A percentile compares a stretch with the other conserved stretches of the same genome.
These are phyloP conservation scores for Psilocybe cubensis DNA, from an alignment of 768 basidiomycete species.

Conservation along the genomic window DNA sequence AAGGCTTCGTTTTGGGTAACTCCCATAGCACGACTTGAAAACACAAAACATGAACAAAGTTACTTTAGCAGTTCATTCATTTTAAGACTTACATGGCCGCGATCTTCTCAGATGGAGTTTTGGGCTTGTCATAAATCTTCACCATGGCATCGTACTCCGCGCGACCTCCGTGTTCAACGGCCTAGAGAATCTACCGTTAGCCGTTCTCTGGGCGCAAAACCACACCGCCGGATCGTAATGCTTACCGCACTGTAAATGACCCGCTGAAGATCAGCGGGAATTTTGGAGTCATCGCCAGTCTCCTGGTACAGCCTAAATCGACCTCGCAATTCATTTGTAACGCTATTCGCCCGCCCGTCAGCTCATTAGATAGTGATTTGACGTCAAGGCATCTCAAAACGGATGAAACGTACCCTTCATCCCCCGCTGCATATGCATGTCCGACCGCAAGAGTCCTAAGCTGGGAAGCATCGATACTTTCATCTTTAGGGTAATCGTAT, in stretches of 20 bases:
- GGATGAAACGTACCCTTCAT: slow-evolving; percentile 27
- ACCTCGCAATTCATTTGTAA: slow-evolving; percentile 69
- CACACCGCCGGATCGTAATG: slow-evolving; percentile 31
- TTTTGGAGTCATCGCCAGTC: slow-evolving; percentile 73
- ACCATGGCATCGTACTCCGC: slow-evolving; percentile 77
- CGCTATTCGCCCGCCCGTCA: slow-evolving; percentile 50
- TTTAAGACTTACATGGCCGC: slow-evolving; percentile 63
- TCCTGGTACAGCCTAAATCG: slow-evolving; percentile 75
- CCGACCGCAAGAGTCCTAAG: slow-evolving; percentile 77
- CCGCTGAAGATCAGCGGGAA: slow-evolving; percentile 79
- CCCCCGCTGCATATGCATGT: slow-evolving; percentile 40
- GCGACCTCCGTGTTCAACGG: slow-evolving; percentile 73
- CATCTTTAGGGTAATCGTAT: slow-evolving; percentile 68
- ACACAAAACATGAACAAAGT: slow-evolving; percentile 12
- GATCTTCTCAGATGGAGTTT: slow-evolving; percentile 73
- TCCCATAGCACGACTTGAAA: slow-evolving; percentile 64
- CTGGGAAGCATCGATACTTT: slow-evolving; percentile 68
- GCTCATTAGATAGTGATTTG: slow-evolving; percentile 2
- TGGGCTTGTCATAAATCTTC: slow-evolving; percentile 69
- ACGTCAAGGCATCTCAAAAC: background rate
- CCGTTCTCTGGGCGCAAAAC: background rate
- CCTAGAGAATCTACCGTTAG: slow-evolving; percentile 40
- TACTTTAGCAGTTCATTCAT: background rate
- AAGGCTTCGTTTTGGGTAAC: slow-evolving; percentile 58
- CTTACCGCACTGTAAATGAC: slow-evolving; percentile 57